Conservation (phyloP, 345 rosid genomes). For the Brassica napus region DNA sequence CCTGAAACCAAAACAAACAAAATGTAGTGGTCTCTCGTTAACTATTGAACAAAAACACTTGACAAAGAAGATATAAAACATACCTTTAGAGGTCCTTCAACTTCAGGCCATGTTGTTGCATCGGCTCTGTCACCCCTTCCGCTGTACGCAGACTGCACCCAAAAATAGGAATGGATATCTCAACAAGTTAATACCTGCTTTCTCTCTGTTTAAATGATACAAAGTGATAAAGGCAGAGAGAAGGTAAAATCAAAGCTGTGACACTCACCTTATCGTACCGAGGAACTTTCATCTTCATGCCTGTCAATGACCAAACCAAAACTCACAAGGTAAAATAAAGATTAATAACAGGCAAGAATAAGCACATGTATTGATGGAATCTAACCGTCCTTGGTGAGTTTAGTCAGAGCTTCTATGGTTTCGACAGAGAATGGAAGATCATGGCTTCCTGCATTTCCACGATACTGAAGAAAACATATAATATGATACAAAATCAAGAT, state of each 20-base stretch:
- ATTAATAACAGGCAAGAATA: background rate
- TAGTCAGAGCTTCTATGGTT: conserved; percentile 54
- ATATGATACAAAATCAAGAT: background rate
- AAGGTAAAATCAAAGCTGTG: background rate
- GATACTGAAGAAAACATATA: conserved; percentile 47
- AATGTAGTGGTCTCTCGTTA: background rate
- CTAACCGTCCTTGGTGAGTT: conserved; percentile 75
- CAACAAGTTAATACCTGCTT: background rate
- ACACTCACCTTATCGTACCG: conserved; percentile 81
- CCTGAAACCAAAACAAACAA: conserved; percentile 42
- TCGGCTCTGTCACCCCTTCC: conserved; percentile 96
- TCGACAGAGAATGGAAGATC: conserved; percentile 86
- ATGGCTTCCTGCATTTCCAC: conserved; percentile 98
- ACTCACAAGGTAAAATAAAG: conserved; percentile 18
- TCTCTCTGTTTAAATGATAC: conserved; percentile 9
- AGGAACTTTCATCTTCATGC: conserved; percentile 88
- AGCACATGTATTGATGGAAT: conserved; percentile 8
- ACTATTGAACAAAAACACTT: background rate
- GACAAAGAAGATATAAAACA: conserved; percentile 13
- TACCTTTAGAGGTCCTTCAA: conserved; percentile 88
- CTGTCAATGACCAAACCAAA: conserved; percentile 48
- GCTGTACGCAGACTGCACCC: conserved; percentile 79
- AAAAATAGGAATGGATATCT: background rate
- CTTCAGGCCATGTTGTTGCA: conserved; percentile 80
- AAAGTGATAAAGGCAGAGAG: background rate